Conservation (phyloP, 1,284 basidiomycete genomes). For the Apiotrichum porosum region DNA sequence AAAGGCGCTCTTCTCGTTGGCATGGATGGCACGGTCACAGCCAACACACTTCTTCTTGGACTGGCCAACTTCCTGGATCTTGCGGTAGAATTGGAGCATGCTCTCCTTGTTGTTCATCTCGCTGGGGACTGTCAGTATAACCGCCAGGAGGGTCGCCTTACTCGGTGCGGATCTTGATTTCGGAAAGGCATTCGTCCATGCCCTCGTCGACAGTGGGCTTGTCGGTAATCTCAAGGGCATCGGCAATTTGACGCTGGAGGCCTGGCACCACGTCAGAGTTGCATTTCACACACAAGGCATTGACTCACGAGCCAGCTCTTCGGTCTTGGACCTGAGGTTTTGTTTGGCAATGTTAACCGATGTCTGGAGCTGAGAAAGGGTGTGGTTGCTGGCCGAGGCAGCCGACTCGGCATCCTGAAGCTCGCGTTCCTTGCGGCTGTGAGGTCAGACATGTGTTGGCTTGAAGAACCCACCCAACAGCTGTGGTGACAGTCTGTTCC, state of each 20-base stretch:
- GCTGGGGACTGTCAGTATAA: background rate
- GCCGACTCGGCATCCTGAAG: conserved; percentile 57
- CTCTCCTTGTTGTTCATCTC: conserved; percentile 15
- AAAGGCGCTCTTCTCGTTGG: conserved; percentile 60
- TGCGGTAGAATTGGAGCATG: conserved; percentile 56
- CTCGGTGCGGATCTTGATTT: conserved; percentile 58
- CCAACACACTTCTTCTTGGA: conserved; percentile 66
- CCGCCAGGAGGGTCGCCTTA: conserved; percentile 40
- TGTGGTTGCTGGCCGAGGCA: conserved; percentile 54
- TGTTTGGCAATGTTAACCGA: conserved; percentile 57
- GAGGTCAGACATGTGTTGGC: background rate
- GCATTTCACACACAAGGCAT: background rate
- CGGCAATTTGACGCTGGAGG: conserved; percentile 56
- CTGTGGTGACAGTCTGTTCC: conserved; percentile 63
- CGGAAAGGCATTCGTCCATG: conserved; percentile 56
- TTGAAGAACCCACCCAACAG: conserved; percentile 54
- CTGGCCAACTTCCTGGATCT: conserved; percentile 60
- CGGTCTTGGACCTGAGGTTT: conserved; percentile 61
- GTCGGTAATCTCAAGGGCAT: conserved; percentile 50
- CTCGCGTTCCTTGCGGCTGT: conserved; percentile 67
- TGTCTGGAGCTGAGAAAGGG: conserved; percentile 60
- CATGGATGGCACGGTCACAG: conserved; percentile 67
- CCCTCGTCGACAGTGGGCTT: conserved; percentile 55
- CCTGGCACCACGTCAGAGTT: conserved; percentile 46
- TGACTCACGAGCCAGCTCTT: conserved; percentile 60